Base-by-base conservation (phyloP, 2,329 filamentous ascomycete genomes). In the Aspergillus pseudoviridinutans region DNA sequence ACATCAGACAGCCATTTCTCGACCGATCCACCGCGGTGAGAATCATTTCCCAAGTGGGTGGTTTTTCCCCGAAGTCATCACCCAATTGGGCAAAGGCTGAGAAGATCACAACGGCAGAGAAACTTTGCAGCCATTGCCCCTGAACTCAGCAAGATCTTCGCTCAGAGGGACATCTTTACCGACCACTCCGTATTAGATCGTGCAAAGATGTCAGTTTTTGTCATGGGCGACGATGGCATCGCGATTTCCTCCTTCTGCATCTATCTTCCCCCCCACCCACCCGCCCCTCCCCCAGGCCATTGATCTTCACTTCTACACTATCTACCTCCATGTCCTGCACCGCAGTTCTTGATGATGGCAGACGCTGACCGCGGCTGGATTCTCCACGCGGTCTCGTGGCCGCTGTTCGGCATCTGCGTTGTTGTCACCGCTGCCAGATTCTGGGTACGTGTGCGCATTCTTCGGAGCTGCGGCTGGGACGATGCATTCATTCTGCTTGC, bases 391-490 rank as follows among this genome's bases (percentile, higher is more conserved):
- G 59, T 56, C 25, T 55, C 57, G 17, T 59, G 55, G 52, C 41
- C 59, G n/a, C 41, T 61, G 5, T 51, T 61, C 20, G 52, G 52
- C 12, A 3, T 49, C 38, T 46, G 52, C 32, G 32, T 20, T 6
- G 27, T 61, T 14, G 2, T 56, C 28, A 47, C 44, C 4, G 25
- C 42, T 2, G 27, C 57, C 4, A 42, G 59, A 10, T n/a, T 61
- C 12, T 61, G 50, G 50, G 53, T 51, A 4, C 59, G 57, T 27
- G 12, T n/a, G 4, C 54, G 47, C 22, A 57, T 61, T 17, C 9
- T 59, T 24, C 54, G 50, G n/a, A 55, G 54, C 29, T 42, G 47
- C 7, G 59, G 57, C 28, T 57, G 54, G 57, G 59, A 61, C 24
- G 59, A 61, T 49, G 55, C 44, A 1, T 58, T 56, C 49, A 61